Base-by-base conservation (phyloP, 1,284 basidiomycete genomes). In the Gymnopus androsaceus region DNA sequence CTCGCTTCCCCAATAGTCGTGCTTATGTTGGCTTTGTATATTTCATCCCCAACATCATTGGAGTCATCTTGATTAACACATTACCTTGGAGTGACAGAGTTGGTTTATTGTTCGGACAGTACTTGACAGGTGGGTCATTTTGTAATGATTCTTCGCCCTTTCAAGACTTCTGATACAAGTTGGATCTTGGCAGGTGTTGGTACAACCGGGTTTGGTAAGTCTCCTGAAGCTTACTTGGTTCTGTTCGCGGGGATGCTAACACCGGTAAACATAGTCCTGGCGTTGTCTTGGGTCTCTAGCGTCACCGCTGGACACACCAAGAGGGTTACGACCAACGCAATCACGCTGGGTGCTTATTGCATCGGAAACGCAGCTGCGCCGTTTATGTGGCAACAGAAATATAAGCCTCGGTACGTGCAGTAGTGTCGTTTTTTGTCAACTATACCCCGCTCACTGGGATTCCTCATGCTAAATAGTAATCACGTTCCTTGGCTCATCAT, bases 341-440 rank as follows among this genome's bases (percentile, higher is more conserved):
- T 91, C 63, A 77, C 91, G 60, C 77, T 92, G 25, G 76, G 80
- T 58, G 83, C 81, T 4, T 92, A 91, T 67, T 87, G 83, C 41
- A 72, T 89, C 37, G 89, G 89, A 49, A 92, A 92, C 66, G 82
- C 88, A 11, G 80, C 74, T 2, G 82, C 87, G 9, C 87, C 88
- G 19, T 85, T 89, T 67, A 89, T 90, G 84, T 92, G 89, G 89
- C 81, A 88, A 69, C 74, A 77, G 33, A 67, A 82, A 66, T 90
- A 88, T 65, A 74, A 78, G 54, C 86, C 88, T 59, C 75, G 87
- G 84, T 85, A 77, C 61, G 66, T 59, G 37, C 38, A n/a, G n/a
- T n/a, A n/a, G n/a, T n/a, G n/a, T n/a, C n/a, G n/a, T n/a, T n/a
- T n/a, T n/a, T n/a, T n/a, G 14, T 44, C 23, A 25, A 25, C 37